These are phyloP conservation scores for Mucor racemosus DNA, from an alignment of 371 early-diverging fungal genomes.

Conservation along the genomic window DNA sequence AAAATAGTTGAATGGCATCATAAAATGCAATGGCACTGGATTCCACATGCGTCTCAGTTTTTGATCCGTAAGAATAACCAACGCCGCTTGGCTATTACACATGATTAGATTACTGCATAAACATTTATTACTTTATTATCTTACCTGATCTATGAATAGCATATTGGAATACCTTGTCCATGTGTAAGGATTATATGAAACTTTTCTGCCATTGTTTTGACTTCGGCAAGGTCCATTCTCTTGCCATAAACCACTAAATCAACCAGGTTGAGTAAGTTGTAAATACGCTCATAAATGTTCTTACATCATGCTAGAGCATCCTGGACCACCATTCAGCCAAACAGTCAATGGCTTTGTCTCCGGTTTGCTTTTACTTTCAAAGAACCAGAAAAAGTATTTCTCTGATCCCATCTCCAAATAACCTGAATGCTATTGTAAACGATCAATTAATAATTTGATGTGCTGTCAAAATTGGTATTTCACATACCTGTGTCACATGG, in stretches of 20 bases:
- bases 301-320: slow-evolving; percentile 72
- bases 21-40: slow-evolving; percentile 56
- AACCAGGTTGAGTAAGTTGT: not conserved
- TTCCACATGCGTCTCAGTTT: slow-evolving; percentile 51
- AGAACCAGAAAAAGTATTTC: slow-evolving; percentile 89
- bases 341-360: slow-evolving; percentile 66
- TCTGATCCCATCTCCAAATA: slow-evolving; percentile 65
- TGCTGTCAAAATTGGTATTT: not conserved
- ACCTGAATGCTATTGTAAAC: slow-evolving; percentile 46
- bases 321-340: slow-evolving; percentile 88
- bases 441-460: not conserved
- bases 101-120: not conserved
- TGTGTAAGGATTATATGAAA: slow-evolving; percentile 60
- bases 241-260: slow-evolving; percentile 77
- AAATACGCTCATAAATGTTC: not conserved
- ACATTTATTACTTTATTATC: not conserved
- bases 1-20: slow-evolving; percentile 71
- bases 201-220: slow-evolving; percentile 52
- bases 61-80: slow-evolving; percentile 75
- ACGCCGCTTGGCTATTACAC: slow-evolving; percentile 64
- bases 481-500: slow-evolving; percentile 35
- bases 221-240: slow-evolving; percentile 78
- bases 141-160: slow-evolving; percentile 81
- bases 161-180: slow-evolving; percentile 85
- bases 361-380: slow-evolving; percentile 72